phyloP scores from a whole-genome alignment of 805 yeast genomes.

The Starmerella lactis-condensi region DNA sequence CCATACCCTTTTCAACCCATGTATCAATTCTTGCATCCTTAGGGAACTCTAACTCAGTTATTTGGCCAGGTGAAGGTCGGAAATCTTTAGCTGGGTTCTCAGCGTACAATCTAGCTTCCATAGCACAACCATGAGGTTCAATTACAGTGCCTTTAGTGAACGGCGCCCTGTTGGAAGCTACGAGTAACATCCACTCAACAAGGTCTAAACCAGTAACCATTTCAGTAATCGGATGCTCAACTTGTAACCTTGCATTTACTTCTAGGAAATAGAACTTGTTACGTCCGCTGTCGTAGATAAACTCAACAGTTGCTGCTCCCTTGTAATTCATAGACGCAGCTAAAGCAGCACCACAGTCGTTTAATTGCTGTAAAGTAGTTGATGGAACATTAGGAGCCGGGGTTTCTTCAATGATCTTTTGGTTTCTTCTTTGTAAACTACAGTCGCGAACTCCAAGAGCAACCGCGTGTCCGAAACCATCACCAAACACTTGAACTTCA shows the following conservation, averaged over 20 bases:
- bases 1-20: conserved; percentile 83
- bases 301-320: conserved; percentile 96
- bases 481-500: conserved; percentile 92
- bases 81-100: conserved; percentile 93
- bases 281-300: conserved; percentile 67
- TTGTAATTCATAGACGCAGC: conserved; percentile 73
- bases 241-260: conserved; percentile 91
- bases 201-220: conserved; percentile 84
- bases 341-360: conserved; percentile 67
- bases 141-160: conserved; percentile 37
- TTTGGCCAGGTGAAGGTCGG: conserved; percentile 90
- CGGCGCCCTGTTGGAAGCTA: conserved; percentile 82
- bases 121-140: conserved; percentile 63
- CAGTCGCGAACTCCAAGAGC: conserved; percentile 96
- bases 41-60: conserved; percentile 73
- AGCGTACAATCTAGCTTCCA: conserved; percentile 93
- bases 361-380: conserved; percentile 51
- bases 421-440: conserved; percentile 92
- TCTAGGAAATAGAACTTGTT: conserved; percentile 89
- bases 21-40: conserved; percentile 83
- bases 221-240: conserved; percentile 95
- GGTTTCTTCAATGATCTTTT: conserved; percentile 88
- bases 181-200: conserved; percentile 89
- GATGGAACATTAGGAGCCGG: conserved; percentile 92
- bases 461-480: conserved; percentile 80